These are phyloP conservation scores for Dunaliella sp. DNA, from an alignment of 139 green algal species.

Conservation along the genomic window DNA sequence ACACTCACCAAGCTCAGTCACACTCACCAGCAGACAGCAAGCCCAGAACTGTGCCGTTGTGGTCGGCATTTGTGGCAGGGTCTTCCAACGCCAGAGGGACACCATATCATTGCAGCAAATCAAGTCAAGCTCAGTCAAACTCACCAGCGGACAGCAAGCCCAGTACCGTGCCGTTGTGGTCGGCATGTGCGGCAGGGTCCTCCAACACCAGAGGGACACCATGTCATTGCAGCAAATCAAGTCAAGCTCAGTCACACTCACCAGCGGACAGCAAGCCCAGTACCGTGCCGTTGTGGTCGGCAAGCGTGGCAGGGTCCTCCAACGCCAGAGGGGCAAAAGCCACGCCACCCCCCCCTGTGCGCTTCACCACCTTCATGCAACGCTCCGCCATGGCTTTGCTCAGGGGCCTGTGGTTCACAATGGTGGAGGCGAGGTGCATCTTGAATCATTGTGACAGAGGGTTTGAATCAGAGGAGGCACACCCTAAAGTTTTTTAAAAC, in stretches of 20 bases:
- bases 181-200: no score
- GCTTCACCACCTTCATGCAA: slow-evolving; percentile 13
- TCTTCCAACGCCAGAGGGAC: slow-evolving; percentile 15
- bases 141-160: slow-evolving; percentile 16
- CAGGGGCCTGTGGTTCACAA: slow-evolving; percentile 1
- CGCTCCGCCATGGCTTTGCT: slow-evolving; percentile 17
- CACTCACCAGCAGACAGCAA: slow-evolving; percentile 20
- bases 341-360: slow-evolving; percentile 13
- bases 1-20: no score
- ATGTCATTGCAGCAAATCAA: no score
- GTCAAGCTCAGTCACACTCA: no score
- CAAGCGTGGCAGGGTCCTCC: slow-evolving; percentile 9
- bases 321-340: slow-evolving; percentile 17
- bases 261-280: slow-evolving; percentile 19
- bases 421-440: no score
- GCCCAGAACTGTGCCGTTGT: slow-evolving; percentile 24
- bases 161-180: slow-evolving; percentile 23
- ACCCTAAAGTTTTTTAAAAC: no score
- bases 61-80: slow-evolving; percentile 20
- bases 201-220: no score
- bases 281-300: slow-evolving; percentile 33
- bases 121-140: no score
- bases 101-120: no score
- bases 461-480: no score
- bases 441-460: neutral